phyloP scores from a whole-genome alignment of 345 rosid species.

The Tarenaya hassleriana region DNA sequence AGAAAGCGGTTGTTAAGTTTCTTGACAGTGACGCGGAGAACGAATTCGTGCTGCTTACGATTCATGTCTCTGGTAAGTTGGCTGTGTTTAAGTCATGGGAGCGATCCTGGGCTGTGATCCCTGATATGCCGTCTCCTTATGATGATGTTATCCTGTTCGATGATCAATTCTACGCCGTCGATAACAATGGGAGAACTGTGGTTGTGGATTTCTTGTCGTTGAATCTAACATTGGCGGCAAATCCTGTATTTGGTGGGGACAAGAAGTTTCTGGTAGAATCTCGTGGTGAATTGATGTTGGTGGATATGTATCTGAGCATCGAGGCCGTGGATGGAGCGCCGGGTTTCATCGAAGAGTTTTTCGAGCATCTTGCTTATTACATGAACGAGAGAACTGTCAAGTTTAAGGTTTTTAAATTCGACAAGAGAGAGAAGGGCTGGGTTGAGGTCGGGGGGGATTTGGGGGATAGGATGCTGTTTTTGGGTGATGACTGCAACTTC shows the following conservation, averaged over 20 bases:
- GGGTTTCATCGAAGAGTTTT: slow-evolving; percentile 24
- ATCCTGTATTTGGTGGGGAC: slow-evolving; percentile 72
- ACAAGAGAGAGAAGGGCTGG: slow-evolving; percentile 44
- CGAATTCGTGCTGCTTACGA: slow-evolving; percentile 66
- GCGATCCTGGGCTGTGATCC: slow-evolving; percentile 57
- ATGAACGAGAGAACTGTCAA: slow-evolving; percentile 69
- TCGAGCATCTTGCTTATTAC: slow-evolving; percentile 32
- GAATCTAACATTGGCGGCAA: slow-evolving; percentile 29
- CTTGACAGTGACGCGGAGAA: slow-evolving; percentile 22
- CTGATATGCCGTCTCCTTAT: slow-evolving; percentile 71
- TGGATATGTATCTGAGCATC: slow-evolving; percentile 71
- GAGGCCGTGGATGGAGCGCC: slow-evolving; percentile 41
- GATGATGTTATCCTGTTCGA: slow-evolving; percentile 67
- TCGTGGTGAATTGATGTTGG: slow-evolving; percentile 57
- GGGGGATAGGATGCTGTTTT: slow-evolving; percentile 55
- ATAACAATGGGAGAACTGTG: slow-evolving; percentile 61
- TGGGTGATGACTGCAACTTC: slow-evolving; percentile 83
- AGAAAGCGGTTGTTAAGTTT: slow-evolving; percentile 58
- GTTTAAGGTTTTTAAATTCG: slow-evolving; percentile 63
- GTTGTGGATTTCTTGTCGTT: slow-evolving; percentile 38
- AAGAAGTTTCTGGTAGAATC: slow-evolving; percentile 88
- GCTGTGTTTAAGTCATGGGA: slow-evolving; percentile 60
- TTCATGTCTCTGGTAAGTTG: slow-evolving; percentile 83
- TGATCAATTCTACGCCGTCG: slow-evolving; percentile 68
- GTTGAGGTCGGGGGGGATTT: slow-evolving; percentile 38